Evolutionary conservation across 2,329 filamentous ascomycete genomes (phyloP).

Genomic region (Ramularia collo-cygni): DNA sequence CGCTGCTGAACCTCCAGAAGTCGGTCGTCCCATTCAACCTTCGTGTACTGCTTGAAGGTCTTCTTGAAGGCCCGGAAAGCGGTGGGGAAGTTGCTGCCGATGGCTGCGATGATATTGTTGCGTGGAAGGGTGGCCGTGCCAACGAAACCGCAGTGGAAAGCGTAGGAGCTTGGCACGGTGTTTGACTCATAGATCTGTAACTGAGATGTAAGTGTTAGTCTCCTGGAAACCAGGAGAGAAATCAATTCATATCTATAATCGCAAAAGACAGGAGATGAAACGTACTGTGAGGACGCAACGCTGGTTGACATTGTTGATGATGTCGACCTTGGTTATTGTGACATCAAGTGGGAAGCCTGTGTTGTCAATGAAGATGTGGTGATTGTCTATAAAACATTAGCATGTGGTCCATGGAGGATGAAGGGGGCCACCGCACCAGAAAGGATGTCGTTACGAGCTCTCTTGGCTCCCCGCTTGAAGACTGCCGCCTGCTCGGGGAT

Average conservation of each 20-base stretch:
- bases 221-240: slow-evolving; percentile 1
- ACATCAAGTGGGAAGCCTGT: slow-evolving; percentile 59
- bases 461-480: slow-evolving; percentile 22
- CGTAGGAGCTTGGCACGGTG: slow-evolving; percentile 53
- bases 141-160: slow-evolving; percentile 41
- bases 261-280: slow-evolving; percentile 8
- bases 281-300: slow-evolving; percentile 55
- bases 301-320: slow-evolving; percentile 46
- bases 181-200: slow-evolving; percentile 62
- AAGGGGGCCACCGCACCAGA: slow-evolving; percentile 28
- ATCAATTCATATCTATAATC: slow-evolving; percentile 1
- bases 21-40: slow-evolving; percentile 37
- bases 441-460: slow-evolving; percentile 24
- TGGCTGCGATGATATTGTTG: slow-evolving; percentile 27
- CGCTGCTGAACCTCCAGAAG: slow-evolving; percentile 20
- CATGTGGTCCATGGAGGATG: no score
- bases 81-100: slow-evolving; percentile 26
- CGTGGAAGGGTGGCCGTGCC: slow-evolving; percentile 13
- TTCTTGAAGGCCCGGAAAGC: slow-evolving; percentile 34
- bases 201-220: slow-evolving; percentile 20
- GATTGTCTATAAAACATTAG: slow-evolving; percentile 41
- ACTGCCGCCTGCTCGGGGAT: slow-evolving; percentile 16
- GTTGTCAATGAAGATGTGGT: slow-evolving; percentile 58
- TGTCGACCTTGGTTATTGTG: slow-evolving; percentile 50
- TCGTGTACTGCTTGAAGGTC: slow-evolving; percentile 35